Evolutionary conservation across 768 basidiomycete species (phyloP), one percentile per base, ranked within the genome.

Genomic region (Collybia sp.): DNA sequence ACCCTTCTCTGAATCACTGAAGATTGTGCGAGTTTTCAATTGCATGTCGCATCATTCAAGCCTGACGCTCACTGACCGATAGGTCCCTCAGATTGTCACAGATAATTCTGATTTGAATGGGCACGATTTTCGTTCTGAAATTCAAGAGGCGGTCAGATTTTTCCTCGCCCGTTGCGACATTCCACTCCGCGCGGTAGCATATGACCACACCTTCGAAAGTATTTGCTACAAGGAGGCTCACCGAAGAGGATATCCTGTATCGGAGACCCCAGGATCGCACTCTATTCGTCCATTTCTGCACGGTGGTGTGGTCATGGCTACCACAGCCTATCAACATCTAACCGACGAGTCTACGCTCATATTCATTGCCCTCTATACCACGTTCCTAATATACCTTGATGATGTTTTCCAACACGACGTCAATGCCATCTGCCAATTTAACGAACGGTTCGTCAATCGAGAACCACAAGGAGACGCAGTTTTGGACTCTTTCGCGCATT

Each of bases 361-460:
- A 10, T 51, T 59, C 49, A 60, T 69, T 33, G 62, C 66, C 2
- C 54, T 70, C 16, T 67, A 58, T 48, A 71, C 70, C 1, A 56
- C 65, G 0, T 60, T 60, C 39, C 39, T 54, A 16, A 61, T 62
- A 45, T 63, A 51, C 35, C 45, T 65, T 33, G 72, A 73, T 51
- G 70, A 73, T 47, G 43, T 43, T 3, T 42, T 58, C 11, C 46
- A 48, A 1, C 47, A 45, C 18, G 58, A 60, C 40, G 39, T 42
- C 12, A 48, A 48, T 6, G 53, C 57, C 10, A 43, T 69, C 12
- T 55, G 56, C 10, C 41, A 48, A 15, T 72, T 71, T 55, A 60
- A 58, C n/a, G 52, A 60, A 17, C 32, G 46, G 0, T 63, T 71
- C 41, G 19, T 57, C 5, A 16, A 30, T 5, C 52, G 46, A 12